Conservation (phyloP, 2,329 filamentous ascomycete genomes). For the Mycosphaerella arachidis region DNA sequence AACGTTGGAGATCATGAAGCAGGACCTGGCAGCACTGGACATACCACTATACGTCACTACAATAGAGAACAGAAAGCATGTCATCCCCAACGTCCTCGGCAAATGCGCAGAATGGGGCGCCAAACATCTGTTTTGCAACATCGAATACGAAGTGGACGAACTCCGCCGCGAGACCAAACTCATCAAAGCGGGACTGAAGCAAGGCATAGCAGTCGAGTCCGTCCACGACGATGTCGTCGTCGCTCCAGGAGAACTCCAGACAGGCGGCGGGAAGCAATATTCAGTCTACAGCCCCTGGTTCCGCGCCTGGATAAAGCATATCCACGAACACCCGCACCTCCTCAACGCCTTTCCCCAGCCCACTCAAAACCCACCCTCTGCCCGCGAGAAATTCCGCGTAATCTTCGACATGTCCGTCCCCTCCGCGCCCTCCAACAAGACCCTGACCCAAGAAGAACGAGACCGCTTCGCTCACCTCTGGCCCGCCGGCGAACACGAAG, state of each 20-base stretch:
- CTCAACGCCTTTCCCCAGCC: conserved; percentile 60
- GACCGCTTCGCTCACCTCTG: conserved; percentile 57
- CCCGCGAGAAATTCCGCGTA: conserved; percentile 46
- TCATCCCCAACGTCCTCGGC: conserved; percentile 59
- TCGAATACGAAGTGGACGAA: conserved; percentile 91
- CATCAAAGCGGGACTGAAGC: conserved; percentile 56
- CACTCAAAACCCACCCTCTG: conserved; percentile 48
- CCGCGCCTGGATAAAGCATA: conserved; percentile 66
- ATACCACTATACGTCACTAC: conserved; percentile 77
- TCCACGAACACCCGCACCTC: conserved; percentile 65
- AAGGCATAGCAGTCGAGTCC: conserved; percentile 64
- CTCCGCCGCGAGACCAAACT: conserved; percentile 69
- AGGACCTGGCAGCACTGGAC: conserved; percentile 63
- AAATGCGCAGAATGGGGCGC: conserved; percentile 68
- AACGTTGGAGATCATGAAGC: conserved; percentile 58
- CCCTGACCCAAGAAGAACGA: conserved; percentile 55
- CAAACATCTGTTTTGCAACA: conserved; percentile 72
- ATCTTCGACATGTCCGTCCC: conserved; percentile 62
- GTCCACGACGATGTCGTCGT: conserved; percentile 82
- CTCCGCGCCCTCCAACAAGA: conserved; percentile 58
- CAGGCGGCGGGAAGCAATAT: conserved; percentile 70
- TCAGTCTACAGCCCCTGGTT: conserved; percentile 83
- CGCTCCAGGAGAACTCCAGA: conserved; percentile 63
- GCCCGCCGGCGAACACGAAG: conserved; percentile 73
- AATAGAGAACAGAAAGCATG: conserved; percentile 58